Evolutionary conservation across 306 rosid genomes (phyloP), one percentile per base, ranked within the genome.

Genomic region (Castanea mollissima): DNA sequence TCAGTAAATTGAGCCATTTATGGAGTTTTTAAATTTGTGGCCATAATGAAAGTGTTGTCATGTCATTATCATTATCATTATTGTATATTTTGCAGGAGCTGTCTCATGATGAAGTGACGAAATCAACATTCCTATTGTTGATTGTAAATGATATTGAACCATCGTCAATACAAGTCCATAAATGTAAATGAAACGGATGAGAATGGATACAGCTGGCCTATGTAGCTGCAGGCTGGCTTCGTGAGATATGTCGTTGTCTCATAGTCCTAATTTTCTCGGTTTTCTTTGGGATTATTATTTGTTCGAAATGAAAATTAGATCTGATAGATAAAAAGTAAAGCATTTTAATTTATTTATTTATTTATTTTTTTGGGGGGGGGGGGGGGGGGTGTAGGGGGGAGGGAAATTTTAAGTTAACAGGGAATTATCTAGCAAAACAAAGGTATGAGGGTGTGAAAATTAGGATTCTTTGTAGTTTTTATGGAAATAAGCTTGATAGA

Each of bases 111-210:
- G 71, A 78, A 44, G 56, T 74, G 75, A 60, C 83, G 67, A 81
- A 81, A 41, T 74, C 81, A 49, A 83, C 87, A 77, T 74, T 85
- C 71, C 58, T 68, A 59, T 79, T 80, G 21, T 81, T 85, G 79
- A 67, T 77, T 69, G 67, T 73, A 55, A 73, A 81, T 82, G 89
- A 83, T 75, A 49, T 69, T 51, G 83, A 79, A 76, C 82, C 31
- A 78, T 83, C 83, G 27, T 76, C 83, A 58, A 32, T 78, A 73
- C 51, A 59, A 12, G 14, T 44, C 35, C 71, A 63, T 10, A 41
- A 35, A 7, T 38, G 27, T 55, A 46, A 65, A 18, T 73, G 49
- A 70, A 55, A 55, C 31, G 54, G 56, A 32, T 34, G 41, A 76
- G 80, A 72, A 56, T 31, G 58, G 57, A 76, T 60, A 49, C 70